Evolutionary conservation across 164 flowering plant species (phyloP), one percentile per base, ranked within the genome.

Genomic region (Piper betle): DNA sequence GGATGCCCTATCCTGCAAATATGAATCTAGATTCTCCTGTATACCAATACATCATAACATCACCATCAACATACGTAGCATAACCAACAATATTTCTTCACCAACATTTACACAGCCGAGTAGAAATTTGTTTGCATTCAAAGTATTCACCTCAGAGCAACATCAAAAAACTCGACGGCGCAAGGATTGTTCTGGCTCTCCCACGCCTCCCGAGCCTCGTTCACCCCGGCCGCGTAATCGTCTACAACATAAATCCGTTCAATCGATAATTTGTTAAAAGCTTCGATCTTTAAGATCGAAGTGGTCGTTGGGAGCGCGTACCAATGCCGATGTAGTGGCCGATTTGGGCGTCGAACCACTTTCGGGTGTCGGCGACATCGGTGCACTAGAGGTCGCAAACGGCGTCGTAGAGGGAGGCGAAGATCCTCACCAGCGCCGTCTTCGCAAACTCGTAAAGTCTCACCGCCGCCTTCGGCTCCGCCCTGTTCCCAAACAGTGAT

Each of bases 241-340:
- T 93, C 99, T 90, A 62, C 62, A 55, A n/a, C n/a, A n/a, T n/a
- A n/a, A 41, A 43, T 43, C 12, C 12, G 10, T 2, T 43, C 4
- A 10, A 8, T n/a, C n/a, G 17, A 46, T 2, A 7, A 57, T 33
- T 57, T 3, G 41, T 3, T 2, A 57, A n/a, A 15, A 15, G 5
- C 6, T 53, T 53, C n/a, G 4, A n/a, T n/a, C n/a, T n/a, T n/a
- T n/a, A n/a, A n/a, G n/a, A n/a, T n/a, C n/a, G n/a, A n/a, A n/a
- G n/a, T n/a, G n/a, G n/a, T n/a, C n/a, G 19, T 53, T 53, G 5
- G 25, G 6, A 53, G 19, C 7, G 19, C 12, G 50, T 6, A 93
- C 98, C 97, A 39, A 93, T 81, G 71, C 95, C 96, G 61, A 90
- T 85, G 72, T 83, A 93, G 68, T 88, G 94, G 55, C 84, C 84